Base-by-base conservation (phyloP, 2,329 filamentous ascomycete genomes). In the Diatrype stigma region DNA sequence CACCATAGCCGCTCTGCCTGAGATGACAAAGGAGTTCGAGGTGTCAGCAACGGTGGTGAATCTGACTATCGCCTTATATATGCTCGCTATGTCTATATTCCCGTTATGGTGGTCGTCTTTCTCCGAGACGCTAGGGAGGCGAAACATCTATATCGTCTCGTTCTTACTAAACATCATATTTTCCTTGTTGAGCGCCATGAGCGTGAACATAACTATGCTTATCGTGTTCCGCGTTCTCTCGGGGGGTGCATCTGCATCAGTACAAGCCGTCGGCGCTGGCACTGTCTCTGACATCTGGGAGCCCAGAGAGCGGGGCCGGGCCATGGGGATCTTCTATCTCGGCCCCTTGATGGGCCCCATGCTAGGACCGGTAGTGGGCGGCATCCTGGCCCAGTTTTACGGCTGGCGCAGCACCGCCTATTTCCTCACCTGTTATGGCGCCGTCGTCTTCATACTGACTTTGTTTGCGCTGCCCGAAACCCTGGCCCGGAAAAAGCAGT, bases 91-190 rank as follows among this genome's bases (percentile, higher is more conserved):
- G 88, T 82, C 84, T 50, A 89, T 94, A 42, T 93, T 91, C 58
- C 90, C 90, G 0, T 75, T 95, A 1, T 94, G 89, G 89, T 94
- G 88, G 88, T 90, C 86, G 1, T 86, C 85, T 1, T 91, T 94
- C 62, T 90, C 86, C 8, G 90, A 94, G 60, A 75, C 75, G 1
- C 69, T 82, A 1, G 90, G 90, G 12, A 81, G 90, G 38, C 81
- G 90, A 21, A 85, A 83, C n/a, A 87, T 95, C 59, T 94, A 93
- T 65, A 70, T 95, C 30, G 70, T 80, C 32, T 91, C 87, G 0
- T 94, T 94, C 66, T 65, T 76, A 21, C 72, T 93, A 14, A 92
- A 90, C 62, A 73, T 85, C 49, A 55, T 92, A 37, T 93, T 88
- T 70, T 85, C 84, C 47, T 71, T 87, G 16, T 72, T 90, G 38